These are phyloP conservation scores for Glomus cerebriforme DNA, from an alignment of 192 early-diverging fungal genomes.

Conservation along the genomic window DNA sequence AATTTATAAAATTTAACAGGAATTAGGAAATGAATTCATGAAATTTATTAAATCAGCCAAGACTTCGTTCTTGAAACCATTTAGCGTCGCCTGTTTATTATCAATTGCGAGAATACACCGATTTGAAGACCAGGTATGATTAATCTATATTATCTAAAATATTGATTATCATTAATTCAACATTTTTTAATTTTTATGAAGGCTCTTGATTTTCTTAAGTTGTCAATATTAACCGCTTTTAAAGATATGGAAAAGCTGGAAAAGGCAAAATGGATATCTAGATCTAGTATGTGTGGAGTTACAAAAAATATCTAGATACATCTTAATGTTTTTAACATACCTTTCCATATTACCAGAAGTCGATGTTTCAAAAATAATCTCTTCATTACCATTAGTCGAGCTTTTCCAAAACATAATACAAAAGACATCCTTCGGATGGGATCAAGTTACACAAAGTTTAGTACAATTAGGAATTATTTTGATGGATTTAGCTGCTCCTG, in stretches of 20 bases:
- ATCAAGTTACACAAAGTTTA: conserved; percentile 57
- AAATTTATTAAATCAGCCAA: conserved; percentile 54
- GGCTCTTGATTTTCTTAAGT: conserved; percentile 53
- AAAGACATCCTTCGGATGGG: conserved; percentile 53
- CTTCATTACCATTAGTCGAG: conserved; percentile 17
- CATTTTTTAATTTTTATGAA: neutral
- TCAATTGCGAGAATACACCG: conserved; percentile 69
- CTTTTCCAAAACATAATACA: conserved; percentile 48
- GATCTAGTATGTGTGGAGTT: conserved; percentile 29
- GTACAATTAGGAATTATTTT: conserved; percentile 52
- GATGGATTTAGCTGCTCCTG: conserved; percentile 46
- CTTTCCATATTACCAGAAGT: neutral
- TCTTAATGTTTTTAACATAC: neutral
- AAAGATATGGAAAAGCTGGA: conserved; percentile 51
- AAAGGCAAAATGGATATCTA: conserved; percentile 46
- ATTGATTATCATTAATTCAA: neutral
- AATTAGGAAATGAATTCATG: conserved; percentile 54
- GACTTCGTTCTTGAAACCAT: conserved; percentile 51
- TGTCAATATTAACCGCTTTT: conserved; percentile 43
- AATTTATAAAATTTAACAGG: conserved; percentile 25
- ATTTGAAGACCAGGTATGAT: conserved; percentile 61
- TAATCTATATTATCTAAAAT: neutral
- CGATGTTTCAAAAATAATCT: conserved; percentile 36
- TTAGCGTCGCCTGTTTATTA: conserved; percentile 68
- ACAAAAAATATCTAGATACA: neutral